phyloP scores from a whole-genome alignment of 179 eudicot species.

The Dionaea muscipula region DNA sequence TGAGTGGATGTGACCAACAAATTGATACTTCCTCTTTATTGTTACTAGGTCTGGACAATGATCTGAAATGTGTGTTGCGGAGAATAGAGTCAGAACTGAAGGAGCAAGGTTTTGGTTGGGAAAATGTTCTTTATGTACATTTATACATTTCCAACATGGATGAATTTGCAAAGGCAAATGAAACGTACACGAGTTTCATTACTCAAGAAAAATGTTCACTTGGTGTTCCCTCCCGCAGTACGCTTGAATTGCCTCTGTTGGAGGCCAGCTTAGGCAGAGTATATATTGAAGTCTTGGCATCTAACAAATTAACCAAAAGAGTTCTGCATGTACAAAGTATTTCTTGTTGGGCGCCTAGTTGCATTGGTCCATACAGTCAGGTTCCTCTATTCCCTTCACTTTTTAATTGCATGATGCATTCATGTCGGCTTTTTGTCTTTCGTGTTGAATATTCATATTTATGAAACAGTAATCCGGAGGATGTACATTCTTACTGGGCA shows the following conservation, averaged over 20 bases:
- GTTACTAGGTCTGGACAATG: slow-evolving; percentile 63
- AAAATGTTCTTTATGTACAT: slow-evolving; percentile 71
- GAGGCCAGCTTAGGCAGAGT: slow-evolving; percentile 69
- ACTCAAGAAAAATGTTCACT: slow-evolving; percentile 79
- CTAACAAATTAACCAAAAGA: slow-evolving; percentile 54
- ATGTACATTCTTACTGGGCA: too few species aligned
- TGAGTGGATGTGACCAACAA: not conserved
- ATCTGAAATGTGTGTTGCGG: slow-evolving; percentile 40
- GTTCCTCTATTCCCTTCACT: slow-evolving; percentile 17
- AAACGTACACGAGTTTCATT: slow-evolving; percentile 68
- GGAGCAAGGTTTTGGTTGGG: slow-evolving; percentile 60
- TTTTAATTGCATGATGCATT: too few species aligned
- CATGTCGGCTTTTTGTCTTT: too few species aligned
- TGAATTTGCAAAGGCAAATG: slow-evolving; percentile 72
- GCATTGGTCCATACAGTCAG: slow-evolving; percentile 98
- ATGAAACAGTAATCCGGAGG: too few species aligned
- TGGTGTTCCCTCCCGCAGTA: slow-evolving; percentile 97
- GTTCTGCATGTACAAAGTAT: slow-evolving; percentile 97
- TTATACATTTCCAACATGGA: slow-evolving; percentile 73
- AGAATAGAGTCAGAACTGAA: slow-evolving; percentile 51
- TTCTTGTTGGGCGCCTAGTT: slow-evolving; percentile 97
- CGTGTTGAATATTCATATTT: too few species aligned
- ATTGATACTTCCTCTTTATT: slow-evolving; percentile 2
- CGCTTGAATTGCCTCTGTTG: slow-evolving; percentile 69
- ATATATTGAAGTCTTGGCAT: slow-evolving; percentile 72